A percentile compares a stretch with the other conserved stretches of the same genome.
These are phyloP conservation scores for Phytomonas francai DNA, from an alignment of 208 protist genomes.

Conservation along the genomic window DNA sequence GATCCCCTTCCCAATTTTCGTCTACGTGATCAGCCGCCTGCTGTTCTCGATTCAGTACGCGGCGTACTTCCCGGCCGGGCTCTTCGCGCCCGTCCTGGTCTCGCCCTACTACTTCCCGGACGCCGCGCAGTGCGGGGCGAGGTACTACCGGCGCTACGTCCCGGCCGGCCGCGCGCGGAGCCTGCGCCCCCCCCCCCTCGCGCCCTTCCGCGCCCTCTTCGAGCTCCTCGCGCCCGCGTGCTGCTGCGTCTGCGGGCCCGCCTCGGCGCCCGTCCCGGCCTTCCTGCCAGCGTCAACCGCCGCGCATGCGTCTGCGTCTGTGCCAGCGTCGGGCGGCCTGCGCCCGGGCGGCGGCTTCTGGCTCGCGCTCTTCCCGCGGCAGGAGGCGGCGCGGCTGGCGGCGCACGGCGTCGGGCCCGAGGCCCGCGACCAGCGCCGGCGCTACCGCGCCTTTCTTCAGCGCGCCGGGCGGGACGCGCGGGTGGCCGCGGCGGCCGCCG, in stretches of 20 bases:
- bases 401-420: no score
- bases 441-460: conserved; percentile 28
- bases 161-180: conserved; percentile 17
- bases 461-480: conserved; percentile 18
- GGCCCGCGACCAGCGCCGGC: conserved; percentile 13
- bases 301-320: no score
- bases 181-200: conserved; percentile 13
- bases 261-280: conserved; percentile 20
- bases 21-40: conserved; percentile 64
- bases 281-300: no score
- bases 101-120: conserved; percentile 40
- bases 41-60: conserved; percentile 55
- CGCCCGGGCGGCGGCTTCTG: no score
- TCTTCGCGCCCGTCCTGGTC: conserved; percentile 36
- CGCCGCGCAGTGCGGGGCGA: conserved; percentile 16
- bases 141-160: conserved; percentile 22
- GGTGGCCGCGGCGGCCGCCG: conserved; percentile 18
- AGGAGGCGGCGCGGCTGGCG: conserved; percentile 31
- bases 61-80: conserved; percentile 30
- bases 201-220: conserved; percentile 14
- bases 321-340: no score
- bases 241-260: no score
- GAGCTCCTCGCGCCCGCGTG: conserved; percentile 22
- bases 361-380: conserved; percentile 21
- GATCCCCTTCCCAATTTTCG: conserved; percentile 54